These are phyloP conservation scores for Globisporangium mamillatum DNA, from an alignment of 352 stramenopile genomes.

Conservation along the genomic window DNA sequence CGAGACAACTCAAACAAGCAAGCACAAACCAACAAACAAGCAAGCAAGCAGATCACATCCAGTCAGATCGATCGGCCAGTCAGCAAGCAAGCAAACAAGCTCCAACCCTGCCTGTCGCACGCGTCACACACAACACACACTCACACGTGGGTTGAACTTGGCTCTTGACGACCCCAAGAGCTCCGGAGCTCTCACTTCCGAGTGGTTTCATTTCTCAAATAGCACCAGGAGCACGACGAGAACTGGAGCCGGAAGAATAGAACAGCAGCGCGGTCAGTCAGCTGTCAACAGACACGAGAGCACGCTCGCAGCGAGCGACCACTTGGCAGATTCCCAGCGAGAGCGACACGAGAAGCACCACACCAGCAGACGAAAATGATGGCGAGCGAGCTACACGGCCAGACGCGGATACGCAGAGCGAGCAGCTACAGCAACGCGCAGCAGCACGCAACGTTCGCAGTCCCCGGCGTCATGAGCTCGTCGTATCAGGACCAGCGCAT, in stretches of 20 bases:
- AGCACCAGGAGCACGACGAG: not conserved
- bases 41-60: not conserved
- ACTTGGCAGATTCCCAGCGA: not conserved
- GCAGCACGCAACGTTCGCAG: slow-evolving; percentile 3
- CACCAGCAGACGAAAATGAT: not conserved
- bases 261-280: not conserved
- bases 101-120: not conserved
- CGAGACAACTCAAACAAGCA: not conserved
- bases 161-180: not conserved
- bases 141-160: not conserved
- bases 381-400: slow-evolving; percentile 3
- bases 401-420: slow-evolving; percentile 14
- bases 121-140: not conserved
- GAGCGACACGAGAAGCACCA: not conserved
- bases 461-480: slow-evolving; percentile 9
- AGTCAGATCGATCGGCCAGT: not conserved
- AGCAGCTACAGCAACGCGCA: slow-evolving; percentile 15
- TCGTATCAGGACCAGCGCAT: slow-evolving; percentile 15
- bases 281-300: not conserved
- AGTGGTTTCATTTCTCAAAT: not conserved
- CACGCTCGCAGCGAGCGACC: not conserved
- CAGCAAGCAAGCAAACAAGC: not conserved
- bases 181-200: not conserved
- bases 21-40: not conserved
- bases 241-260: not conserved